Evolutionary conservation across 140 eudicot genomes (phyloP).

Genomic region (Oenanthe javanica): DNA sequence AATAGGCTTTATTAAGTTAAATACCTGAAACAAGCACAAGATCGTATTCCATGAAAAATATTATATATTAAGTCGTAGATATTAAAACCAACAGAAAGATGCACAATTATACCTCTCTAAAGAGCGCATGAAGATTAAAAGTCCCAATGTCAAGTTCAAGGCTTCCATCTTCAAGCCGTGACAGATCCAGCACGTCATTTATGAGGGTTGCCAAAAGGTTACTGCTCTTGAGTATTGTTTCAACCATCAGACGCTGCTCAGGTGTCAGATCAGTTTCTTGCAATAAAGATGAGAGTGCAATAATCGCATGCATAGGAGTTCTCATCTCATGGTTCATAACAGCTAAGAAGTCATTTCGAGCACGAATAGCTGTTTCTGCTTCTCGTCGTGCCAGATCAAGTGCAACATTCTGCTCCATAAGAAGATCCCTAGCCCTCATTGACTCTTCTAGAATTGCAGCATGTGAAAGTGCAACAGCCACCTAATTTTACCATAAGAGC

Average conservation of each 20-base stretch:
- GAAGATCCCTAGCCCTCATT: slow-evolving; percentile 90
- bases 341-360: slow-evolving; percentile 96
- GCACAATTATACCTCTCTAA: slow-evolving; percentile 56
- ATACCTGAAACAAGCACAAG: slow-evolving; percentile 44
- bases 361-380: slow-evolving; percentile 93
- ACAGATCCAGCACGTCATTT: slow-evolving; percentile 92
- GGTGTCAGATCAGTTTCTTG: slow-evolving; percentile 86
- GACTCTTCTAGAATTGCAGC: slow-evolving; percentile 97
- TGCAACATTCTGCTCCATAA: slow-evolving; percentile 95
- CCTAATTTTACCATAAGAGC: slow-evolving; percentile 34
- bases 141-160: slow-evolving; percentile 71
- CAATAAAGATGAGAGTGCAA: slow-evolving; percentile 79
- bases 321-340: slow-evolving; percentile 99
- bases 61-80: background rate
- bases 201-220: slow-evolving; percentile 83
- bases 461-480: slow-evolving; percentile 97
- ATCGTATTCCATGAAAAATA: slow-evolving; percentile 13
- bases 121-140: slow-evolving; percentile 72
- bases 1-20: slow-evolving; percentile 71
- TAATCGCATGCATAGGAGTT: slow-evolving; percentile 95
- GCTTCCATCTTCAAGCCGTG: slow-evolving; percentile 95
- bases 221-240: slow-evolving; percentile 90
- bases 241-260: slow-evolving; percentile 93
- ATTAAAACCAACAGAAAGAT: background rate
- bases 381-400: slow-evolving; percentile 96